Evolutionary conservation across 768 basidiomycete species (phyloP), one percentile per base, ranked within the genome.

Genomic region (Lactarius psammicola): DNA sequence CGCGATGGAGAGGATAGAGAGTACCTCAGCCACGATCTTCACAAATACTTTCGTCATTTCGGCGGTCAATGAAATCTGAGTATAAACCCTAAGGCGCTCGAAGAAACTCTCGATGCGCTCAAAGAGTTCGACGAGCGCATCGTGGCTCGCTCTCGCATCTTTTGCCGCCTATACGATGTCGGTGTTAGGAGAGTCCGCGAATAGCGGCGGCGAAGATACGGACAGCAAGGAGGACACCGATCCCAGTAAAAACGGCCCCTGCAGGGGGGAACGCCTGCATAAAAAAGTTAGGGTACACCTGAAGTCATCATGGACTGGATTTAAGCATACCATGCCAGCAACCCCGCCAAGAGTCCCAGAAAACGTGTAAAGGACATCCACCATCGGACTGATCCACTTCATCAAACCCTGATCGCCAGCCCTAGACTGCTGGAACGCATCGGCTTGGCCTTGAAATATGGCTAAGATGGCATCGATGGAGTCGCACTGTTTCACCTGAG

Each of bases 151-250:
- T 4, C 42, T 31, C 1, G 54, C 33, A 20, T 64, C 49, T 13
- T 54, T 59, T 8, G 57, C 63, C 3, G 57, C 57, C 63, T 64
- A 54, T 53, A 0, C 9, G 18, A 38, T 18, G 15, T 7, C 9
- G 1, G 3, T 31, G 36, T 59, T 17, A 59, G 33, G 26, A 33
- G 17, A 7, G 30, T 10, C 11, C 7, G 5, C 7, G 3, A n/a
- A 53, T 11, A 36, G 4, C 4, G 28, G 23, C 5, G 17, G 53
- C 10, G 26, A 46, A 1, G n/a, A 34, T 13, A n/a, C 36, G 18
- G 10, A 59, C 63, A 36, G 38, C 38, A 15, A 64, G 57, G 23
- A 64, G 63, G 4, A 44, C 38, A 3, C 38, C 63, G 3, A 64
- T 64, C 2, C 57, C 63, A 4, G 26, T 4, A 38, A 63, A 30